A percentile compares a stretch with the other conserved stretches of the same genome.
Conservation (phyloP, 495 filamentous ascomycete species). For the Xylaria grammica region DNA sequence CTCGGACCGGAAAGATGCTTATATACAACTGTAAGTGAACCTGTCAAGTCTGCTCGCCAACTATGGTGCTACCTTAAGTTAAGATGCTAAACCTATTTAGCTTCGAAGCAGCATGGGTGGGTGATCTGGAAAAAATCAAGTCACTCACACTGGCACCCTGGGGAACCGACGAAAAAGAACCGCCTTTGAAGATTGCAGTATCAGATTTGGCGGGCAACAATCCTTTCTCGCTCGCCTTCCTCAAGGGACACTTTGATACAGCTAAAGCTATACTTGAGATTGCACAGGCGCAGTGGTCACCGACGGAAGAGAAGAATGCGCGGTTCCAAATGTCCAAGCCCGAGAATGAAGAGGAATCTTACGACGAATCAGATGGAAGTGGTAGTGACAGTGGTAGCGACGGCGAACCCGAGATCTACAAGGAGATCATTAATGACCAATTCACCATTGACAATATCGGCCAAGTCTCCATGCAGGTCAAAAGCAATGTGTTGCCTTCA, state of each 20-base stretch:
- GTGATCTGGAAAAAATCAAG: conserved; percentile 65
- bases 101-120: conserved; percentile 73
- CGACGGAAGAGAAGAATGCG: conserved; percentile 43
- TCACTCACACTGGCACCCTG: conserved; percentile 50
- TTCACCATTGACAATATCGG: conserved; percentile 77
- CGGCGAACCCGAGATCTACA: conserved; percentile 53
- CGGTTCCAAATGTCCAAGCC: conserved; percentile 54
- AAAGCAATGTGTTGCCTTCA: conserved; percentile 59
- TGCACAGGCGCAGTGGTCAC: conserved; percentile 65
- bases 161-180: conserved; percentile 50
- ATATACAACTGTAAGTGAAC: conserved; percentile 55
- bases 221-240: conserved; percentile 69
- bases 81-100: conserved; percentile 25
- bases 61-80: not conserved
- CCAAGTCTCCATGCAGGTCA: conserved; percentile 64
- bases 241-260: conserved; percentile 63
- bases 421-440: conserved; percentile 58
- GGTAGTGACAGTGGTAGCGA: conserved; percentile 37
- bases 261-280: conserved; percentile 72
- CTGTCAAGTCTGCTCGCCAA: not conserved
- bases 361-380: conserved; percentile 36
- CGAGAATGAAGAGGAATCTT: conserved; percentile 32
- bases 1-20: conserved; percentile 56
- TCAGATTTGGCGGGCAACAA: conserved; percentile 47
- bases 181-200: conserved; percentile 66